Conservation (phyloP, 305 asterid genomes). For the Coffea humblotiana region DNA sequence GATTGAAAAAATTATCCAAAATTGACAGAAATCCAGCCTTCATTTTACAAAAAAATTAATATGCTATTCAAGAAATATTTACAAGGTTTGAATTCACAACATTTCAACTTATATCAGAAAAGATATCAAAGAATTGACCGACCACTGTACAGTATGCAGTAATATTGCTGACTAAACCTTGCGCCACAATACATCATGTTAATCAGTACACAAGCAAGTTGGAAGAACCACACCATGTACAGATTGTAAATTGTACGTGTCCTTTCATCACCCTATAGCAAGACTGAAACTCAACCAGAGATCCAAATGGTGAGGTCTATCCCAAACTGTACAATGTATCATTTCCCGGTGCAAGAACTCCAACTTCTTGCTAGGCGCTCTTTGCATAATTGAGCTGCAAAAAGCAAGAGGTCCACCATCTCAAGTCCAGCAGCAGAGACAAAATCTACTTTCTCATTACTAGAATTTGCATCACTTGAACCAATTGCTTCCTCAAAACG, state of each 20-base stretch:
- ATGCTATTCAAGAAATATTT: neutral
- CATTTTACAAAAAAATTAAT: neutral
- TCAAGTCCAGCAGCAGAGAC: constrained; percentile 90
- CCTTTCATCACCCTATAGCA: neutral
- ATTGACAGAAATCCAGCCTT: neutral
- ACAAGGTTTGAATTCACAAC: neutral
- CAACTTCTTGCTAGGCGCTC: constrained; percentile 19
- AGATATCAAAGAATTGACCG: neutral
- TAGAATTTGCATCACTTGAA: constrained; percentile 19
- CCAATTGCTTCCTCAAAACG: constrained; percentile 19
- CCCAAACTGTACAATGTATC: neutral
- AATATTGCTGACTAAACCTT: neutral
- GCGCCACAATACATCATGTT: neutral
- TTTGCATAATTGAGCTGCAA: constrained; percentile 62
- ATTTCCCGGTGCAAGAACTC: constrained; percentile 3
- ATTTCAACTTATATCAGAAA: neutral
- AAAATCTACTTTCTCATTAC: constrained; percentile 51
- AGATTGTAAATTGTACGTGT: neutral
- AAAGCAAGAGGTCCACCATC: constrained; percentile 88
- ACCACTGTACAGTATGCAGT: constrained; percentile 1
- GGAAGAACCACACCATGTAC: neutral
- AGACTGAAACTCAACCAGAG: neutral
- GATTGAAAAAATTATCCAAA: neutral
- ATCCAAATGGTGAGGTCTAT: neutral
- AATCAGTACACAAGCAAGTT: neutral